phyloP scores from a whole-genome alignment of 140 eudicot genomes.

The Flaveria floridana region DNA sequence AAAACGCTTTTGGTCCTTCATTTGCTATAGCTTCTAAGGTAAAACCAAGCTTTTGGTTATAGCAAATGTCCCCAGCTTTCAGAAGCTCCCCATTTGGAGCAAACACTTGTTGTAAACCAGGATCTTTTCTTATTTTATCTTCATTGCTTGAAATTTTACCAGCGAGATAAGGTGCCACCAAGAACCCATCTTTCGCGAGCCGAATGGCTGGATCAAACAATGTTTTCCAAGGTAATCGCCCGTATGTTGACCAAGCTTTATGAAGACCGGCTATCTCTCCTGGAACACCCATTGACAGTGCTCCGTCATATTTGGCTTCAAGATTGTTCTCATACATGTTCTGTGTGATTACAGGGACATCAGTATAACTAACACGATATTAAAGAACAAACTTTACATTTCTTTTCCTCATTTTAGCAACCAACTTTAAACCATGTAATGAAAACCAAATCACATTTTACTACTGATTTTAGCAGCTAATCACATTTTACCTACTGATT shows the following conservation, averaged over 20 bases:
- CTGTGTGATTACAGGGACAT: constrained; percentile 35
- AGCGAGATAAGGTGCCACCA: constrained; percentile 61
- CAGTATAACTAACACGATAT: background rate
- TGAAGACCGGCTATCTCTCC: constrained; percentile 85
- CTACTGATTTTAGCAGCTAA: background rate
- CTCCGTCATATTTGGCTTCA: constrained; percentile 53
- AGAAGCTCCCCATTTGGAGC: constrained; percentile 70
- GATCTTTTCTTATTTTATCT: constrained; percentile 44
- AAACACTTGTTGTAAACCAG: constrained; percentile 68
- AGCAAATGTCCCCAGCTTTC: constrained; percentile 70
- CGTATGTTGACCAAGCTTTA: constrained; percentile 68
- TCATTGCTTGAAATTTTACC: constrained; percentile 33
- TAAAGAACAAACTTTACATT: background rate
- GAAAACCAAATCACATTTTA: background rate
- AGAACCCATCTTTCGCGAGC: constrained; percentile 65
- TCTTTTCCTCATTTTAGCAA: background rate
- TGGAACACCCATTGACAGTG: constrained; percentile 79
- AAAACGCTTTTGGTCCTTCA: constrained; percentile 75
- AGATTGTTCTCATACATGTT: constrained; percentile 64
- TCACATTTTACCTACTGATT: background rate
- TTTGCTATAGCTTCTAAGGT: constrained; percentile 73
- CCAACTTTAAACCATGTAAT: background rate
- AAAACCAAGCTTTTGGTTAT: constrained; percentile 63
- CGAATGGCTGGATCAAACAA: constrained; percentile 68
- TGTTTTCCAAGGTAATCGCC: constrained; percentile 67